Evolutionary conservation across 2,329 filamentous ascomycete genomes (phyloP).

Genomic region (Claviceps sp.): DNA sequence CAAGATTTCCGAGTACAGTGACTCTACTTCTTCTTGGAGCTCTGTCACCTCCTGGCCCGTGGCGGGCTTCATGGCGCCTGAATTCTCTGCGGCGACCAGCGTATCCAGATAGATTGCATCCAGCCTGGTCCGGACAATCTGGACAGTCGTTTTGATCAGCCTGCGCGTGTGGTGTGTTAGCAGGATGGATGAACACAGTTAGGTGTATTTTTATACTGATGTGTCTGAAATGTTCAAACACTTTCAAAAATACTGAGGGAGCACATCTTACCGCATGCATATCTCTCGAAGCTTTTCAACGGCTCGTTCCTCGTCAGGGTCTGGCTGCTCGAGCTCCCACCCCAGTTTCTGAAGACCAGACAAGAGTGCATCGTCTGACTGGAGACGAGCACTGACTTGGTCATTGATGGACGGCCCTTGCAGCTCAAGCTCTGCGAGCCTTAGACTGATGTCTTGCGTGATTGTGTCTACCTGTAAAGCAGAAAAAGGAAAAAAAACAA

Average conservation of each 20-base stretch:
- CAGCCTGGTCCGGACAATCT: conserved; percentile 38
- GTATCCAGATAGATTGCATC: conserved; percentile 42
- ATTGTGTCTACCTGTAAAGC: conserved; percentile 31
- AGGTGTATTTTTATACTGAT: neutral
- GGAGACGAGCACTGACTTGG: conserved; percentile 35
- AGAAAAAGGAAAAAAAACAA: neutral
- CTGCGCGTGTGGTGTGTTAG: conserved; percentile 25
- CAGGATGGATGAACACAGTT: no score
- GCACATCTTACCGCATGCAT: conserved; percentile 33
- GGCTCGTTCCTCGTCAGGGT: conserved; percentile 36
- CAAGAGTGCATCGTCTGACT: conserved; percentile 52
- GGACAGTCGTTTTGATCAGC: conserved; percentile 43
- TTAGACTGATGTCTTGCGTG: conserved; percentile 31
- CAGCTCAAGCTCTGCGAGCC: conserved; percentile 35
- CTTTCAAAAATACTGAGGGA: neutral
- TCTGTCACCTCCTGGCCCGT: conserved; percentile 30
- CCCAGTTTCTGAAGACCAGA: conserved; percentile 53
- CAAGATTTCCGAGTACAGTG: conserved; percentile 54
- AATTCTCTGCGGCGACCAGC: conserved; percentile 18
- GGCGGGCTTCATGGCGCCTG: conserved; percentile 14
- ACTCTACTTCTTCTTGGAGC: conserved; percentile 52
- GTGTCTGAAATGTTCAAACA: no score
- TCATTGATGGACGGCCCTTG: conserved; percentile 35
- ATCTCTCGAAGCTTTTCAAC: conserved; percentile 45
- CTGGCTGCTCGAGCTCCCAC: conserved; percentile 41